Conservation (phyloP, 1,284 basidiomycete species). For the Phlebopus sp. region DNA sequence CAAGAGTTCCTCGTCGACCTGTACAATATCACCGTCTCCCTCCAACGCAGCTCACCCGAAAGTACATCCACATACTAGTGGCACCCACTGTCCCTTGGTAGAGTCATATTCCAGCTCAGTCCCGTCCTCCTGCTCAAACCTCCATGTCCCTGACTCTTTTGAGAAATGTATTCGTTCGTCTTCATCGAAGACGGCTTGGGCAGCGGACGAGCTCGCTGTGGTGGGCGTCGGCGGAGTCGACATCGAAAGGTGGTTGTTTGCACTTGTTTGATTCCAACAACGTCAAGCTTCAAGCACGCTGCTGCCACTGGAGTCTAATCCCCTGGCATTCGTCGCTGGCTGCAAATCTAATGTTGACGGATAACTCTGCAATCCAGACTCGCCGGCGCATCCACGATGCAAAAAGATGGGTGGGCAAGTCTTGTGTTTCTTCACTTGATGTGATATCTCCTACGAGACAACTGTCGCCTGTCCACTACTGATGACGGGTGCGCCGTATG, state of each 20-base stretch:
- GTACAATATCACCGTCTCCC: slow-evolving; percentile 3
- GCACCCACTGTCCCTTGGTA: slow-evolving; percentile 73
- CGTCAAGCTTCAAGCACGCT: too few species aligned
- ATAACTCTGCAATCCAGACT: too few species aligned
- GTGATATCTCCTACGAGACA: too few species aligned
- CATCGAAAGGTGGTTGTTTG: slow-evolving; percentile 26
- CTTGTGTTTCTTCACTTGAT: too few species aligned
- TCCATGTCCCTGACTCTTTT: slow-evolving; percentile 76
- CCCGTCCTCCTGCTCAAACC: slow-evolving; percentile 86
- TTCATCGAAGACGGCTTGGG: slow-evolving; percentile 66
- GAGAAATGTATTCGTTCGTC: slow-evolving; percentile 83
- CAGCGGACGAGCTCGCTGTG: slow-evolving; percentile 47
- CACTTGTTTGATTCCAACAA: slow-evolving; percentile 15
- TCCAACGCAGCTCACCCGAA: neutral
- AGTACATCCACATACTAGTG: slow-evolving; percentile 59
- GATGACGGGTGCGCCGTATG: too few species aligned
- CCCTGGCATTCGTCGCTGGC: too few species aligned
- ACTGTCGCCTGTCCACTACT: too few species aligned
- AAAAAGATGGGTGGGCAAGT: too few species aligned
- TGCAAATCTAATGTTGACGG: too few species aligned
- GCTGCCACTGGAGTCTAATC: too few species aligned
- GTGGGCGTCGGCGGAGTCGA: slow-evolving; percentile 40
- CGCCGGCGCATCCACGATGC: too few species aligned
- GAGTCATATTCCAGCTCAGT: slow-evolving; percentile 87
- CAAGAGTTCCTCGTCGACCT: slow-evolving; percentile 81